Base-by-base conservation (phyloP, 306 rosid genomes). In the Cicer yamashitae region DNA sequence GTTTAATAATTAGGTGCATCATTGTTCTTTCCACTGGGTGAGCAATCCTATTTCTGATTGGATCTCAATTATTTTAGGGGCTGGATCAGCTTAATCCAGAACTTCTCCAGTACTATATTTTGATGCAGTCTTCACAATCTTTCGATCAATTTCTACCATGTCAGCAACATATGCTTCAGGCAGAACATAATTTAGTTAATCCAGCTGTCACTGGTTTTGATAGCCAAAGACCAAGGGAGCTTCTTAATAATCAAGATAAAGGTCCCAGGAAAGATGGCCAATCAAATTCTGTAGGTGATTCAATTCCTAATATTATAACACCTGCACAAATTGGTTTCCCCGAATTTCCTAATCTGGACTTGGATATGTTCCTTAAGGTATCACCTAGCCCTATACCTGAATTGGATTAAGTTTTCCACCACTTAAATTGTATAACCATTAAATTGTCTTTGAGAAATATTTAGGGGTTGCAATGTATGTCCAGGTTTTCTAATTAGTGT, bases 81-180 rank as follows among this genome's bases (percentile, higher is more conserved):
- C 57, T 82, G 64, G 89, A 89, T 47, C 84, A 77, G 61, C 84
- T 88, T 69, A 77, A 85, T 13, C 39, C 89, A 58, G 93, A 86
- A 47, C 75, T 80, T 80, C 78, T 75, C 48, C 94, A 82, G 76
- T 86, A 76, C 22, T 75, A 77, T 67, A 74, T 79, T 54, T 71
- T 89, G 86, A 67, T 77, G 79, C 90, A 85, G 83, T 82, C 90
- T 45, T 76, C 86, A 7, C 91, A 77, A 67, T 60, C 91, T 54
- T 78, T 80, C 40, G 77, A 77, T 85, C 91, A 85, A 67, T 78
- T 81, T 68, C 86, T 83, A 73, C 66, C 58, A 43, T 82, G 80
- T 82, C 96, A 86, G 75, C 91, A 85, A 80, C 77, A 84, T 70
- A 73, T 81, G 87, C 85, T 82, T 59, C 91, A 75, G 79, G 84